A percentile compares a stretch with the other conserved stretches of the same genome.
Evolutionary conservation across 2,329 filamentous ascomycete genomes (phyloP).

Genomic region (Stromatinia cepivora): DNA sequence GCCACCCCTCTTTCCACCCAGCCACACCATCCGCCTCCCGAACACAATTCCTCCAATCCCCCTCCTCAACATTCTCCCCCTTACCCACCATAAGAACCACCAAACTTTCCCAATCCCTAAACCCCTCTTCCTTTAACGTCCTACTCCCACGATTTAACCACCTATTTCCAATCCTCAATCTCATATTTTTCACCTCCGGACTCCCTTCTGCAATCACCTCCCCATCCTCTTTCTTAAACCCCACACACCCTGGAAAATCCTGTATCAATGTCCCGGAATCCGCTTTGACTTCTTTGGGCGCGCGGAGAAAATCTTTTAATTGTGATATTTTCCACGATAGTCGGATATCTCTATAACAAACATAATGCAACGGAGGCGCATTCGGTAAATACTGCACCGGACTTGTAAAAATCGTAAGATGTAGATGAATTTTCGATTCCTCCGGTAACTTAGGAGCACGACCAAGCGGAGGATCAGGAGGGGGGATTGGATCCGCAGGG

Average conservation of each 20-base stretch:
- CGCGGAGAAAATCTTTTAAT: neutral
- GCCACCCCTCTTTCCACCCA: conserved; percentile 14
- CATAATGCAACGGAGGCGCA: neutral
- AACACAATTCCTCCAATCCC: neutral
- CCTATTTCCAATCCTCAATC: neutral
- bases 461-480: neutral
- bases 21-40: conserved; percentile 1
- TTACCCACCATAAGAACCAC: neutral
- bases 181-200: neutral
- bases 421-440: neutral
- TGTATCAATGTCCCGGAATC: neutral
- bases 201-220: neutral
- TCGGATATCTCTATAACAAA: neutral
- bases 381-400: neutral
- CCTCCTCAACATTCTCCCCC: neutral
- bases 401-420: neutral
- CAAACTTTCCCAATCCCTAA: conserved; percentile 1
- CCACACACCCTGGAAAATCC: neutral
- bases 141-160: neutral
- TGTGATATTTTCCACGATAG: neutral
- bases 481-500: neutral
- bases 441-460: neutral
- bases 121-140: neutral
- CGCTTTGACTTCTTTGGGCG: too few species aligned
- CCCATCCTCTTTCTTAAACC: neutral